Evolutionary conservation across 306 rosid genomes (phyloP).

Genomic region (Casuarina equisetifolia): DNA sequence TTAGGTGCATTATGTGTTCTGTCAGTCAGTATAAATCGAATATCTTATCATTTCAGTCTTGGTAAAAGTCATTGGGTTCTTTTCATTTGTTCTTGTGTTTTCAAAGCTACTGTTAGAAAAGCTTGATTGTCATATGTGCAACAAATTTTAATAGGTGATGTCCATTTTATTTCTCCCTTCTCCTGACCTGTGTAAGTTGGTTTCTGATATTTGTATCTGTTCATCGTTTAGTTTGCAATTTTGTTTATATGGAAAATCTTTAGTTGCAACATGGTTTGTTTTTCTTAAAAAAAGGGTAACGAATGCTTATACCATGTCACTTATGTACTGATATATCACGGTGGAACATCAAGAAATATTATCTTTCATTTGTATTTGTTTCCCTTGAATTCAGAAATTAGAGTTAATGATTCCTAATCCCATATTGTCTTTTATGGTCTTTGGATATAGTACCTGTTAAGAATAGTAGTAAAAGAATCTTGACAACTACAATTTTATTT

Average conservation of each 20-base stretch:
- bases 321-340: background rate
- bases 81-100: background rate
- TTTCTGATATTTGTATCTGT: background rate
- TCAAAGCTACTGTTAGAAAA: background rate
- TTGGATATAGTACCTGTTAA: no score
- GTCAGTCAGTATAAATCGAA: background rate
- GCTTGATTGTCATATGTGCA: background rate
- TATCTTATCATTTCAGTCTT: slow-evolving; percentile 24
- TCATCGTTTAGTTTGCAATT: background rate
- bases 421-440: no score
- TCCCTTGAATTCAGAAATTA: slow-evolving; percentile 6
- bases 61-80: slow-evolving; percentile 9
- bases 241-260: background rate
- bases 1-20: slow-evolving; percentile 19
- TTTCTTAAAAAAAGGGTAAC: background rate
- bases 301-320: background rate
- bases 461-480: no score
- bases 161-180: no score
- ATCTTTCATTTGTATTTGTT: background rate
- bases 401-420: no score
- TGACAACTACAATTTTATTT: no score
- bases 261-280: background rate
- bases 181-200: background rate
- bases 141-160: background rate
- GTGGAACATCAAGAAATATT: background rate